Evolutionary conservation across 148 eudicot species (phyloP), one percentile per base, ranked within the genome.

Genomic region (Dianthus caryophyllus): DNA sequence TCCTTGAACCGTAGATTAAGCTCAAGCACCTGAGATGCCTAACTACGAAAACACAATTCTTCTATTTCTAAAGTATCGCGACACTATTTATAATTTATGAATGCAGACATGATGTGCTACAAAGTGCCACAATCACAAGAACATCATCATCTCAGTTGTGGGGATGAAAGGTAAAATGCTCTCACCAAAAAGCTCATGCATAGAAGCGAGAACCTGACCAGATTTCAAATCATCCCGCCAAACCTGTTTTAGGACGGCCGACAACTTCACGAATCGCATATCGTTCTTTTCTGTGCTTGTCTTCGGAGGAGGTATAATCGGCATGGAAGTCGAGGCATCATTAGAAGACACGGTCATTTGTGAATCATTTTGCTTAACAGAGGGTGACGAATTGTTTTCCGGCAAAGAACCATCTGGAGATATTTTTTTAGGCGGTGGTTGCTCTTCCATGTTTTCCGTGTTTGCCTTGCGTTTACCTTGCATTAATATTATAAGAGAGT

Each of bases 201-300:
- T 68, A 1, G 85, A 77, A 43, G 62, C 73, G 51, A 88, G 72
- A 67, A 88, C 80, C 27, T 76, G 83, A 21, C 89, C 90, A 1
- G 89, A 85, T 70, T 80, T 79, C 59, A 85, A 68, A 61, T 88
- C 94, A 39, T 88, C 88, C 76, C 85, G 85, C 94, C 94, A 88
- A 52, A 74, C 72, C 76, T 82, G 94, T 64, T 80, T 75, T 22
- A 81, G 75, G 29, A 81, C 66, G 25, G 88, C 85, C 50, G 81
- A 30, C 66, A 73, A 38, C 60, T 79, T 75, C 61, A 65, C 29
- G 65, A 74, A 46, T 50, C 52, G 77, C 41, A 25, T 64, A 29
- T 57, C 54, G 21, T 70, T 68, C 59, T 69, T 64, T 55, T 67
- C 49, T 15, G 60, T 54, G 52, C 43, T 48, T 33, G 48, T 48